Evolutionary conservation across 371 early-diverging fungal genomes (phyloP).

Genomic region (Choanephora cucurbitarum): DNA sequence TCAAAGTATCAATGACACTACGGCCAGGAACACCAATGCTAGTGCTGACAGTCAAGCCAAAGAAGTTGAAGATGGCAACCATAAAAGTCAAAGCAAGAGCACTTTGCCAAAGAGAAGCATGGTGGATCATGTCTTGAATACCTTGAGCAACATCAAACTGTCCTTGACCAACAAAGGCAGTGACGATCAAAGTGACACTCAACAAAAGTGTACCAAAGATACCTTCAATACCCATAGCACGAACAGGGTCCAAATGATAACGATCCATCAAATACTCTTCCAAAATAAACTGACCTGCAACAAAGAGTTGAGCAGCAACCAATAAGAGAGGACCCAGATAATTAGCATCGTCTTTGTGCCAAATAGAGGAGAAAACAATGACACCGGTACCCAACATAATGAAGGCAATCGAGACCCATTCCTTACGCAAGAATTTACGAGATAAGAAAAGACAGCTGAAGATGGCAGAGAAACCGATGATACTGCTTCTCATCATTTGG

Average conservation of each 20-base stretch:
- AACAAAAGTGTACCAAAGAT: conserved; percentile 39
- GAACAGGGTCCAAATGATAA: conserved; percentile 41
- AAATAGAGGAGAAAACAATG: conserved; percentile 19
- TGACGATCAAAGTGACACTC: conserved; percentile 19
- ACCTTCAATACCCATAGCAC: conserved; percentile 53
- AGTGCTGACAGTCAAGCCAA: conserved; percentile 45
- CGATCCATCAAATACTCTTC: conserved; percentile 53
- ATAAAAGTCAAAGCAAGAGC: conserved; percentile 37
- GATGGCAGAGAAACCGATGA: conserved; percentile 50
- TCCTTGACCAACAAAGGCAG: conserved; percentile 24
- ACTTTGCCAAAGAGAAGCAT: conserved; percentile 39
- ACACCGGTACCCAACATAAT: conserved; percentile 36
- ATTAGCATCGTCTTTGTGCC: conserved; percentile 1
- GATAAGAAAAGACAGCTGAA: conserved; percentile 43
- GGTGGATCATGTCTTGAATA: conserved; percentile 24
- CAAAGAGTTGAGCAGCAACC: conserved; percentile 43
- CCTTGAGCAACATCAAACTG: conserved; percentile 34
- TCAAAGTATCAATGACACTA: conserved; percentile 43
- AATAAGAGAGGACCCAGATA: conserved; percentile 39
- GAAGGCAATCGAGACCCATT: conserved; percentile 37
- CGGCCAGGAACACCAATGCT: conserved; percentile 44
- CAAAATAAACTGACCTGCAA: conserved; percentile 44
- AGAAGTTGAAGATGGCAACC: conserved; percentile 51
- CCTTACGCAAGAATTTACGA: conserved; percentile 38
- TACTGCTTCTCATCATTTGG: conserved; percentile 50